Conservation (phyloP, 306 rosid genomes). For the Medicago arabica region DNA sequence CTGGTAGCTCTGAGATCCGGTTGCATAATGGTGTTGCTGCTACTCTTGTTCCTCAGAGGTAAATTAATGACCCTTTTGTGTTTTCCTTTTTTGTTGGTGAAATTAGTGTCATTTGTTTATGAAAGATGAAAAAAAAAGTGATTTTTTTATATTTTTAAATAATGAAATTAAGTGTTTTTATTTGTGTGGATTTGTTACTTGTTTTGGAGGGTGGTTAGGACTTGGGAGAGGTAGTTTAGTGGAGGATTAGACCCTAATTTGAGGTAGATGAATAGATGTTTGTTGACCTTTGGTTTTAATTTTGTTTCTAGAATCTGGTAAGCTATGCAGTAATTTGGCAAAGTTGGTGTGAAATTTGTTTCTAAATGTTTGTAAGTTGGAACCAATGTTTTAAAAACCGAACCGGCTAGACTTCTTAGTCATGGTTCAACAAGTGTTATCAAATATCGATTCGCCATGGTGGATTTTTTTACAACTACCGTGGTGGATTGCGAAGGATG, state of each 20-base stretch:
- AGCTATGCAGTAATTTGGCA: slow-evolving; percentile 25
- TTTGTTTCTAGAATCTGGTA: slow-evolving; percentile 31
- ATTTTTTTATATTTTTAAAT: neutral
- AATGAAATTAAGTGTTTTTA: neutral
- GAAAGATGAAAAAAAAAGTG: neutral
- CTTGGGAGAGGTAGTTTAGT: slow-evolving; percentile 10
- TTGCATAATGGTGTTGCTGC: slow-evolving; percentile 77
- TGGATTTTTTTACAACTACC: too few relatives aligned
- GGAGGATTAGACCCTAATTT: slow-evolving; percentile 1
- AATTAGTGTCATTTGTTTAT: neutral
- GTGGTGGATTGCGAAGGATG: too few relatives aligned
- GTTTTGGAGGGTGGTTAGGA: neutral
- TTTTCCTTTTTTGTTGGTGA: slow-evolving; percentile 2
- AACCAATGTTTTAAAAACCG: neutral
- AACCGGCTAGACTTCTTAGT: neutral
- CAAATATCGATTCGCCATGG: too few relatives aligned
- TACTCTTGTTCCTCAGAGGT: slow-evolving; percentile 52
- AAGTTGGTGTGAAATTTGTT: slow-evolving; percentile 27
- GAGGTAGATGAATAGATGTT: slow-evolving; percentile 8
- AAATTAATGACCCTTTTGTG: slow-evolving; percentile 1
- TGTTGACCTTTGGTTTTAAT: slow-evolving; percentile 14
- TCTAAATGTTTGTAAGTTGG: slow-evolving; percentile 24
- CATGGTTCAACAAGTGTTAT: neutral
- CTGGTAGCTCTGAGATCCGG: slow-evolving; percentile 84
- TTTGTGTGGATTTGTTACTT: neutral